phyloP scores from a whole-genome alignment of 306 rosid species.

The Inga oerstediana region DNA sequence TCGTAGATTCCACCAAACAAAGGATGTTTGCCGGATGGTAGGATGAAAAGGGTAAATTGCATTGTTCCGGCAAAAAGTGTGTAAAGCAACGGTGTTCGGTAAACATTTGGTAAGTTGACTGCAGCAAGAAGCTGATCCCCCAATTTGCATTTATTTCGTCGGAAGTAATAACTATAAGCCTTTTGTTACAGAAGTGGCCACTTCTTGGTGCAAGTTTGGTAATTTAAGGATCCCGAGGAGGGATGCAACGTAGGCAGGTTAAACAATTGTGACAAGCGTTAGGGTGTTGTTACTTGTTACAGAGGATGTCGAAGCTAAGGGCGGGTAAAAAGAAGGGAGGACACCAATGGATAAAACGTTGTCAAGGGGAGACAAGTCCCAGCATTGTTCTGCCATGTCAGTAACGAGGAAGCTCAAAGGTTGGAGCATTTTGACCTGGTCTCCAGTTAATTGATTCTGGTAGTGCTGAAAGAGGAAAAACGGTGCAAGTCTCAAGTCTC shows the following conservation, averaged over 20 bases:
- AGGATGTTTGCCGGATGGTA: constrained; percentile 36
- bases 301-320: background rate
- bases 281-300: background rate
- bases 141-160: background rate
- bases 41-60: constrained; percentile 13
- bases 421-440: constrained; percentile 16
- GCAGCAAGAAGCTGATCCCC: constrained; percentile 11
- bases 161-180: background rate
- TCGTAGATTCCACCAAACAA: constrained; percentile 39
- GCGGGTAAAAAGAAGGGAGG: background rate
- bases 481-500: background rate
- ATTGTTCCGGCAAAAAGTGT: constrained; percentile 18
- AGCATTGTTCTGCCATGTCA: background rate
- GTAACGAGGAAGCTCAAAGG: background rate
- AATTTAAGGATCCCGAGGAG: constrained; percentile 4
- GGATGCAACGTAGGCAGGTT: constrained; percentile 26
- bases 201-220: background rate
- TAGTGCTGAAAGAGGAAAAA: background rate
- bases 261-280: constrained; percentile 16
- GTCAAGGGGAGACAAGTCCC: background rate
- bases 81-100: constrained; percentile 1
- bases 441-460: background rate
- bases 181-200: background rate
- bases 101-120: background rate
- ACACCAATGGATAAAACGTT: background rate